Evolutionary conservation across 306 rosid species (phyloP).

Genomic region (Dalbergia cultrata): DNA sequence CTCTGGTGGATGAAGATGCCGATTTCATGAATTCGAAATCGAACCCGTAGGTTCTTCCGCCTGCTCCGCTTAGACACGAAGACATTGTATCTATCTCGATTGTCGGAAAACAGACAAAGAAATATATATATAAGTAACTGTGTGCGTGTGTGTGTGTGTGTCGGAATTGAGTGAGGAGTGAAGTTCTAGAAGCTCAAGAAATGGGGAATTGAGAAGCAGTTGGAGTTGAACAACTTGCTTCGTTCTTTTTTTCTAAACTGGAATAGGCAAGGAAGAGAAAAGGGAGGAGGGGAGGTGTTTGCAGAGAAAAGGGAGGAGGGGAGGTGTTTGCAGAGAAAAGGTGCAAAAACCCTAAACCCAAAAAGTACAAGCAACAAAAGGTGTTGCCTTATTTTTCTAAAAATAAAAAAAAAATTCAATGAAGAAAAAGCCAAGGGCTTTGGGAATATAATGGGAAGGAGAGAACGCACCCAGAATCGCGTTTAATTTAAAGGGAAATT

Average conservation of each 20-base stretch:
- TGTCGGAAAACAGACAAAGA: no score
- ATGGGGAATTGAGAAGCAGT: slow-evolving; percentile 6
- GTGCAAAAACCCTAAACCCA: slow-evolving; percentile 82
- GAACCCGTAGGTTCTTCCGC: slow-evolving; percentile 78
- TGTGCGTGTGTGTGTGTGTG: no score
- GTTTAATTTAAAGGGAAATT: background rate
- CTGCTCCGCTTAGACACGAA: slow-evolving; percentile 75
- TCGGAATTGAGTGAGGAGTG: background rate
- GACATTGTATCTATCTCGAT: slow-evolving; percentile 57
- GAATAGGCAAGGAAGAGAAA: slow-evolving; percentile 8
- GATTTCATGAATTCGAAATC: slow-evolving; percentile 82
- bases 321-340: no score
- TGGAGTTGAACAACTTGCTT: background rate
- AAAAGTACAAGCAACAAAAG: slow-evolving; percentile 44
- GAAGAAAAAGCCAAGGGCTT: slow-evolving; percentile 60
- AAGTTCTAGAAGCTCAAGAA: background rate
- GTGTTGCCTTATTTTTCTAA: background rate
- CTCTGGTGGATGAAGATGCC: slow-evolving; percentile 61
- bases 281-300: background rate
- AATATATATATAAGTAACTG: no score
- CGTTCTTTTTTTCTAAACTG: background rate
- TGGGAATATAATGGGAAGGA: slow-evolving; percentile 25
- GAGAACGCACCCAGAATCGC: slow-evolving; percentile 26
- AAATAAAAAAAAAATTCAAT: background rate
- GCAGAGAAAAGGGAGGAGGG: no score